These are phyloP conservation scores for Pyrenophora seminiperda DNA, from an alignment of 2,329 filamentous ascomycete genomes.

Conservation along the genomic window DNA sequence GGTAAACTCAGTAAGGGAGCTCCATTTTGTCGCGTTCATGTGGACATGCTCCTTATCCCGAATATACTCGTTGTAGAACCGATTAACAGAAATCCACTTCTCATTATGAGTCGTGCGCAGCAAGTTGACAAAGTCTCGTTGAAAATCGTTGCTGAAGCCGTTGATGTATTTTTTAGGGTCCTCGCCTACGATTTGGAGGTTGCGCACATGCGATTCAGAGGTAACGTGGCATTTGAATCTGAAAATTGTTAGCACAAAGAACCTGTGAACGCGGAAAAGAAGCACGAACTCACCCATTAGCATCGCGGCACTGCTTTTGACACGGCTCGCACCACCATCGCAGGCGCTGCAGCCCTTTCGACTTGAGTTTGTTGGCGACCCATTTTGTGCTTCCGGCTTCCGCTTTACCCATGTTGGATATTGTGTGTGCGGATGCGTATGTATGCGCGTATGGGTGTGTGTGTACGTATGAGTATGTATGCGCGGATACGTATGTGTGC, in stretches of 20 bases:
- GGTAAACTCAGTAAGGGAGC: conserved; percentile 84
- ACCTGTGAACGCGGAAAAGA: too few species aligned
- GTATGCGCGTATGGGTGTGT: too few species aligned
- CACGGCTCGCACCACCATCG: conserved; percentile 90
- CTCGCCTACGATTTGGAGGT: conserved; percentile 80
- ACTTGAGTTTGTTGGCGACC: conserved; percentile 88
- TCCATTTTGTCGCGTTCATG: conserved; percentile 93
- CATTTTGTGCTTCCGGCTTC: conserved; percentile 92
- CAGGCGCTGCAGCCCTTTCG: conserved; percentile 65
- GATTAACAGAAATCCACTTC: conserved; percentile 86
- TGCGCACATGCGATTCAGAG: conserved; percentile 80
- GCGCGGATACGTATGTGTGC: too few species aligned
- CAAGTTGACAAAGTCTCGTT: conserved; percentile 76
- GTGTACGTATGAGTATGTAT: not conserved
- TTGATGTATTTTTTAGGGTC: conserved; percentile 84
- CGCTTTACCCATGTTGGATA: conserved; percentile 76
- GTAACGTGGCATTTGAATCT: conserved; percentile 70
- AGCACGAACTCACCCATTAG: conserved; percentile 69
- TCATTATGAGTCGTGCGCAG: conserved; percentile 86
- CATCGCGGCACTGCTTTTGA: conserved; percentile 76
- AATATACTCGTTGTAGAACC: conserved; percentile 96
- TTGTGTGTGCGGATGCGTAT: conserved; percentile 1
- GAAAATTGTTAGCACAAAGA: too few species aligned
- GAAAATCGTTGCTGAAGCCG: conserved; percentile 80
- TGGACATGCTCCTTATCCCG: conserved; percentile 73